Evolutionary conservation across 164 flowering plant genomes (phyloP), one percentile per base, ranked within the genome.

Genomic region (Magnolia sinica): DNA sequence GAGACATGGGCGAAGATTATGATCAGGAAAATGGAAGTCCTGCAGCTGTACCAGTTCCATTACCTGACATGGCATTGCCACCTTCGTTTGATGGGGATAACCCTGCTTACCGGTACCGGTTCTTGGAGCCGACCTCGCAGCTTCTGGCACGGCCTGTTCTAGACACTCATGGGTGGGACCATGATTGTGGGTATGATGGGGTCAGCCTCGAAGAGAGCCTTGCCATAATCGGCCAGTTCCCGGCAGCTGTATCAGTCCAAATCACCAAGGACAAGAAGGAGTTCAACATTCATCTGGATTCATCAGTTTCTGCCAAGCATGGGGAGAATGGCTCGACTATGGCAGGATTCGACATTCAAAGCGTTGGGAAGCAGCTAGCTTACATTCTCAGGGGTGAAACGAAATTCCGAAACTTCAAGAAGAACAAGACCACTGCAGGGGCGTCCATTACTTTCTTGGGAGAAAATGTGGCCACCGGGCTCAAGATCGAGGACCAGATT

Each of bases 121-220:
- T 90, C 74, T 79, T 96, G 80, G 98, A 96, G 87, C 93, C 98
- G 10, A 87, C 93, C 19, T 94, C 97, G n/a, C 96, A 91, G 79
- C 87, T 92, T 71, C 76, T 96, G 76, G 91, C 89, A 7, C 83
- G 99, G 83, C 99, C 99, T 8, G 98, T 96, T 71, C 75, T 94
- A 76, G 98, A 96, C 83, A 84, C 88, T 45, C 96, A 92, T 81
- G 96, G 96, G 7, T 96, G 99, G 99, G 99, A 96, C 79, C 99
- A 94, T 78, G 99, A 96, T 73, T 90, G 92, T 79, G 99, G 99
- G 24, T 92, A 94, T 76, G 97, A 94, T 78, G 98, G 98, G 55
- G 96, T 96, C 76, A 92, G 89, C 81, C 80, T 96, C 16, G 98
- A 94, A 82, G 87, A 89, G 76, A 89, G 72, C 77, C 85, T 90